Evolutionary conservation across 73 alveolate genomes (phyloP).

Genomic region (Paramecium sexaurelia): DNA sequence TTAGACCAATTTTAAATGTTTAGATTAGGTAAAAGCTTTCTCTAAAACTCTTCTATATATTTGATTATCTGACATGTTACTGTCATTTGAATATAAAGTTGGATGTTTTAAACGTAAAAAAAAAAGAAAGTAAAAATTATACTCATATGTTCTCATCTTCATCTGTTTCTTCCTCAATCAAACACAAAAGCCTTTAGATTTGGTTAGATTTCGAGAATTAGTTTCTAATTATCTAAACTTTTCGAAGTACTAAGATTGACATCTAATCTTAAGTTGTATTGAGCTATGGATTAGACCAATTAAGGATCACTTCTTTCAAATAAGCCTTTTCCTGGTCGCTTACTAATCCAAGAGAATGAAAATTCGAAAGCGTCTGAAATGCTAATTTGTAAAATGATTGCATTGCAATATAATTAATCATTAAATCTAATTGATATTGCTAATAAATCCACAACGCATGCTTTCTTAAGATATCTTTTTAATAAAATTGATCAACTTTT

Average conservation of each 20-base stretch:
- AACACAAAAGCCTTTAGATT: neutral
- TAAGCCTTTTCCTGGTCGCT: neutral
- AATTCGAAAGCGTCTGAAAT: neutral
- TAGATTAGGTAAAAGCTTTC: neutral
- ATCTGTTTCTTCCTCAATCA: neutral
- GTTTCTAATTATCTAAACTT: neutral
- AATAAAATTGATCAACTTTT: neutral
- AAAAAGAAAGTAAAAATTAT: neutral
- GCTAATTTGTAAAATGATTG: constrained; percentile 4
- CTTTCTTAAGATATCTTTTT: neutral
- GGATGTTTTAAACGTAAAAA: neutral
- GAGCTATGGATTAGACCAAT: neutral
- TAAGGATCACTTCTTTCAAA: neutral
- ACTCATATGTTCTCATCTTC: neutral
- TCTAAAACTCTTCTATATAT: neutral
- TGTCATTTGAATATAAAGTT: neutral
- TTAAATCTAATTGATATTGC: neutral
- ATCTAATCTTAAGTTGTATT: neutral
- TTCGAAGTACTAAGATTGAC: neutral
- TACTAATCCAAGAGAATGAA: neutral
- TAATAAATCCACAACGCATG: neutral
- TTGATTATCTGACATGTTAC: neutral
- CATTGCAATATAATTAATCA: neutral
- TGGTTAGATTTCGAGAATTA: neutral
- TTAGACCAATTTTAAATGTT: neutral